Conservation (phyloP, 371 early-diverging fungal species). For the Mortierella sp. region DNA sequence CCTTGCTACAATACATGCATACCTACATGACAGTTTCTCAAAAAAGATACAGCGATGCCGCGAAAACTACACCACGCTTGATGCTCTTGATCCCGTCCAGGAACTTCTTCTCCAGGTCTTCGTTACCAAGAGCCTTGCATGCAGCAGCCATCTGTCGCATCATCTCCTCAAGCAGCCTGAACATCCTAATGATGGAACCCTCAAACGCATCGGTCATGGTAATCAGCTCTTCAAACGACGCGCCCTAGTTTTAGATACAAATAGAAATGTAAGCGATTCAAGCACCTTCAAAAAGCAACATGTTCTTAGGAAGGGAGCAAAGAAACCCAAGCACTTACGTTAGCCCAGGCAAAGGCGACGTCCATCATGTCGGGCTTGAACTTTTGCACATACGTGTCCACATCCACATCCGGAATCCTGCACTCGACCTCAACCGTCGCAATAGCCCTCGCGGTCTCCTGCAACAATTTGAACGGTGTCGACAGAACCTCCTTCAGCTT, state of each 20-base stretch:
- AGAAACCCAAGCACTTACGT: constrained; percentile 21
- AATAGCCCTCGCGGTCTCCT: constrained; percentile 88
- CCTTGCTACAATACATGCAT: background rate
- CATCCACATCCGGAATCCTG: constrained; percentile 76
- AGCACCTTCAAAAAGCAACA: background rate
- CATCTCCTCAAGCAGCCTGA: constrained; percentile 96
- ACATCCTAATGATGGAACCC: constrained; percentile 95
- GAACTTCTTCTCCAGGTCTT: constrained; percentile 97
- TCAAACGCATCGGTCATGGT: constrained; percentile 97
- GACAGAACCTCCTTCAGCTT: constrained; percentile 79
- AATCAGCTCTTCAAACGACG: constrained; percentile 95
- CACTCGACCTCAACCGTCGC: constrained; percentile 88
- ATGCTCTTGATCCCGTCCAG: constrained; percentile 88
- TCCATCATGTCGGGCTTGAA: constrained; percentile 97
- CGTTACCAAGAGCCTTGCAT: constrained; percentile 96
- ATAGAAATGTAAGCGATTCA: background rate
- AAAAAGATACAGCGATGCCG: constrained; percentile 93
- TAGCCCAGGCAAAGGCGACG: constrained; percentile 95
- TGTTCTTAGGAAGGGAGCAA: background rate
- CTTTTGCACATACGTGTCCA: constrained; percentile 80
- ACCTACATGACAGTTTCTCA: constrained; percentile 23
- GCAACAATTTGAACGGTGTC: constrained; percentile 81
- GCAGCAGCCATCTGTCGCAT: constrained; percentile 95
- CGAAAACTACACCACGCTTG: constrained; percentile 99
- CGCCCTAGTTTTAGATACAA: constrained; percentile 69